Percentiles rank a stretch among this genome's conserved stretches.
Evolutionary conservation across 306 rosid species (phyloP).

Genomic region (Cicer judaicum): DNA sequence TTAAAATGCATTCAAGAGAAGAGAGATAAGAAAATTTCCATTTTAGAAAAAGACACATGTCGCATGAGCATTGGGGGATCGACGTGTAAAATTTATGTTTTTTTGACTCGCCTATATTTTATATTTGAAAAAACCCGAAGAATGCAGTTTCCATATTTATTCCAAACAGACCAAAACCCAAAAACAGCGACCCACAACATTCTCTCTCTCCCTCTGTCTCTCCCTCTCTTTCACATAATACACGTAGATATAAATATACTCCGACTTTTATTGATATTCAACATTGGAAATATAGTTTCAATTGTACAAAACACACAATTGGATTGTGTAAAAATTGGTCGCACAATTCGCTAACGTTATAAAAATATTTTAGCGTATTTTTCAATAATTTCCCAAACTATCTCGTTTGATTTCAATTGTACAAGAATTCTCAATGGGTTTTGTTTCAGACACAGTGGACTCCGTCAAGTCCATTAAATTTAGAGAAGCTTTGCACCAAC

Average conservation of each 20-base stretch:
- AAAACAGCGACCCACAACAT: neutral
- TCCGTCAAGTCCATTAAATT: slow-evolving; percentile 65
- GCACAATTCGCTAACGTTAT: neutral
- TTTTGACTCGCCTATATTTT: slow-evolving; percentile 10
- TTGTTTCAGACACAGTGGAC: slow-evolving; percentile 55
- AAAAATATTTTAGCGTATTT: no score
- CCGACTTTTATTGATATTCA: neutral
- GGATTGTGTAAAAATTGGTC: neutral
- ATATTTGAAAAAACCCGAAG: neutral
- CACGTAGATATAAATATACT: neutral
- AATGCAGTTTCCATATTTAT: neutral
- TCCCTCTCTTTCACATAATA: neutral
- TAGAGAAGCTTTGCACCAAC: slow-evolving; percentile 58
- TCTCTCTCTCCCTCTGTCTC: neutral
- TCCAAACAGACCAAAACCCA: neutral
- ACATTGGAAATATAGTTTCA: neutral
- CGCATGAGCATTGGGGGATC: slow-evolving; percentile 8
- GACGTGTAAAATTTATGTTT: slow-evolving; percentile 29
- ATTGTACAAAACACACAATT: neutral
- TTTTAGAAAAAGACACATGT: slow-evolving; percentile 19
- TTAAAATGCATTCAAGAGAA: no score
- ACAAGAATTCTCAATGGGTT: slow-evolving; percentile 54
- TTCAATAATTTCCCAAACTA: no score
- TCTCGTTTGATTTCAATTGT: neutral
- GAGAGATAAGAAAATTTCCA: no score